Evolutionary conservation across 345 rosid species (phyloP), one percentile per base, ranked within the genome.

Genomic region (Ailanthus altissimus): DNA sequence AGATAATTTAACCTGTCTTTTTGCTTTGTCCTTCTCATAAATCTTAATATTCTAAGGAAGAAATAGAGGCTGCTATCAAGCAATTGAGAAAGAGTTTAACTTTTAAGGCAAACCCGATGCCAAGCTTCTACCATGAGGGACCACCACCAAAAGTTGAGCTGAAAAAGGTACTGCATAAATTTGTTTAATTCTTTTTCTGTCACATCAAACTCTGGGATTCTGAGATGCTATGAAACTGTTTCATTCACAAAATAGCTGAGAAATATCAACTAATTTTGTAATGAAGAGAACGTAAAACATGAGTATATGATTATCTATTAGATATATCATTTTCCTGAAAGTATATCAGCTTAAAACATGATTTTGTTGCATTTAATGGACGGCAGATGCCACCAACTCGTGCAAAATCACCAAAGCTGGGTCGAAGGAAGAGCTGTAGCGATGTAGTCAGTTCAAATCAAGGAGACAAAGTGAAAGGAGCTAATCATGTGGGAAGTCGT

Each of bases 21-120:
- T 74, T 62, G 70, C 14, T 28, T 51, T 58, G n/a, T 38, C 49
- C 53, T 47, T 15, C n/a, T 73, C 15, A 9, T 21, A 36, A 4
- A 5, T 62, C 56, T 43, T 16, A 62, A 63, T 66, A 36, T 60
- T 67, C 63, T 75, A 70, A 94, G 98, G 98, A 94, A 83, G 98
- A 91, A 88, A 89, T 42, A 73, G 92, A 93, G 62, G 98, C 89
- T 15, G 93, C 92, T n/a, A 87, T 94, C 79, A 94, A 85, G 86
- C 87, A 89, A 82, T 76, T 94, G 70, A 89, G 97, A 82, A 94
- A 84, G 88, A 89, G 86, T 85, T 87, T 94, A 88, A 81, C 72
- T 70, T 85, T 91, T 72, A 94, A 85, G 84, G 98, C 98, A 10
- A 93, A 75, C 62, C 98, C 98, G 13, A 92, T 94, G 88, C 98